Conservation (phyloP, 2,329 filamentous ascomycete species). For the Nothophoma quercina region DNA sequence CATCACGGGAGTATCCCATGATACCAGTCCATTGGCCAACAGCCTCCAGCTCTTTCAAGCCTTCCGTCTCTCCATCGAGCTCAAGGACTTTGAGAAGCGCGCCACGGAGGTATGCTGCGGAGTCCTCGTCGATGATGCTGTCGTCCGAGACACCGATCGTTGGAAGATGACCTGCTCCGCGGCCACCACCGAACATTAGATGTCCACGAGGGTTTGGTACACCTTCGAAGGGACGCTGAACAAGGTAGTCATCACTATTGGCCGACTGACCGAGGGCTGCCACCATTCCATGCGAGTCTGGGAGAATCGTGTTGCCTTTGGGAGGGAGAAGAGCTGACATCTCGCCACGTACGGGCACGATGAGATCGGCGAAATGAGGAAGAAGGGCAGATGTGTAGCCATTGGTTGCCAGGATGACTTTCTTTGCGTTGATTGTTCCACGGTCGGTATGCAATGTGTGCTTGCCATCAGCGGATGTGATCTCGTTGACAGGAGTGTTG, state of each 20-base stretch:
- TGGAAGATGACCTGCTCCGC: slow-evolving; percentile 57
- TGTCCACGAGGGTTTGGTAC: slow-evolving; percentile 58
- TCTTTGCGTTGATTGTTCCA: slow-evolving; percentile 68
- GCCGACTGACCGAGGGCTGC: slow-evolving; percentile 56
- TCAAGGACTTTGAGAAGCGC: slow-evolving; percentile 50
- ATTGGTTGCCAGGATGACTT: slow-evolving; percentile 81
- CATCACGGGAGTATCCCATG: slow-evolving; percentile 75
- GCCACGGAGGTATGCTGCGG: slow-evolving; percentile 64
- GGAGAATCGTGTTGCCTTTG: slow-evolving; percentile 52
- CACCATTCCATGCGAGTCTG: slow-evolving; percentile 70
- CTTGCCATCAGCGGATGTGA: slow-evolving; percentile 33
- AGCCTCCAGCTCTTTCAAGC: slow-evolving; percentile 55
- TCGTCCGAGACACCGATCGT: slow-evolving; percentile 68
- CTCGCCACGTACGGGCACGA: slow-evolving; percentile 80
- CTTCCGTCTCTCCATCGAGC: slow-evolving; percentile 47
- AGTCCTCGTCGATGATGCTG: slow-evolving; percentile 61
- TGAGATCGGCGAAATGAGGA: slow-evolving; percentile 71
- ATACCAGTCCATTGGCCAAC: slow-evolving; percentile 74
- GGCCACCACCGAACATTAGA: slow-evolving; percentile 76
- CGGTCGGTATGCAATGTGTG: slow-evolving; percentile 74
- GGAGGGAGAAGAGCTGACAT: slow-evolving; percentile 72
- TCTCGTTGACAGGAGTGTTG: slow-evolving; percentile 66
- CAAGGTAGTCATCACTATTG: slow-evolving; percentile 73
- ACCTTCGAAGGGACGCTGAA: slow-evolving; percentile 67
- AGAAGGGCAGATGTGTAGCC: slow-evolving; percentile 81